Conservation (phyloP, 805 yeast species). For the Cyberlindnera sargentensis region DNA sequence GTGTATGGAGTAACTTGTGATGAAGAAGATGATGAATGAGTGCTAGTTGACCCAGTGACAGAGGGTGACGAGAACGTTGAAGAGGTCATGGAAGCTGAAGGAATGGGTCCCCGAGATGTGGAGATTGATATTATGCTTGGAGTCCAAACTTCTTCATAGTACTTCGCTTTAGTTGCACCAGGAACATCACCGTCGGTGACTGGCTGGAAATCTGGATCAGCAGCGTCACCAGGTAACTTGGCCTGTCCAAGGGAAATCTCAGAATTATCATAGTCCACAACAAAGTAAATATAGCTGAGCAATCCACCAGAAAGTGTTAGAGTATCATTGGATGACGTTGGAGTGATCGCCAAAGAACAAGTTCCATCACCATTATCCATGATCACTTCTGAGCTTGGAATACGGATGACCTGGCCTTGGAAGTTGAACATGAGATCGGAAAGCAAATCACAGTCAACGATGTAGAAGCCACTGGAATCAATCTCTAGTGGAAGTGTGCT, state of each 20-base stretch:
- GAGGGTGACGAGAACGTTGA: not conserved
- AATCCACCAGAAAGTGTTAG: constrained; percentile 11
- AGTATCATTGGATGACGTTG: constrained; percentile 1
- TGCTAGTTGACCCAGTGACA: not conserved
- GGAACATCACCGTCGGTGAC: not conserved
- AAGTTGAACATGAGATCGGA: constrained; percentile 7
- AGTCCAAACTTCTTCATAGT: constrained; percentile 2
- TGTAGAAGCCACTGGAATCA: constrained; percentile 5
- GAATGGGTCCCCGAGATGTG: not conserved
- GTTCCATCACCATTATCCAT: constrained; percentile 9
- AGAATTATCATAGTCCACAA: constrained; percentile 4
- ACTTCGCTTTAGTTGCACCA: constrained; percentile 6
- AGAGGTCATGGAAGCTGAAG: not conserved
- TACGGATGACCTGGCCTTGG: constrained; percentile 8
- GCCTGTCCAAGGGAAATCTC: constrained; percentile 12
- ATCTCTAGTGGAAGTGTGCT: constrained; percentile 4
- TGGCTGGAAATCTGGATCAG: constrained; percentile 2
- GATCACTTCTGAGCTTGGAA: constrained; percentile 5
- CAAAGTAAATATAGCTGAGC: constrained; percentile 8
- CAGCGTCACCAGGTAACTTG: constrained; percentile 8
- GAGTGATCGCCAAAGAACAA: constrained; percentile 10
- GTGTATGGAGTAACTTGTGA: not conserved
- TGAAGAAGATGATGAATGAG: not conserved
- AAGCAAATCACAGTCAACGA: constrained; percentile 5
- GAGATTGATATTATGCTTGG: not conserved